Base-by-base conservation (phyloP, 805 yeast species). In the Starmerella riodocensis region DNA sequence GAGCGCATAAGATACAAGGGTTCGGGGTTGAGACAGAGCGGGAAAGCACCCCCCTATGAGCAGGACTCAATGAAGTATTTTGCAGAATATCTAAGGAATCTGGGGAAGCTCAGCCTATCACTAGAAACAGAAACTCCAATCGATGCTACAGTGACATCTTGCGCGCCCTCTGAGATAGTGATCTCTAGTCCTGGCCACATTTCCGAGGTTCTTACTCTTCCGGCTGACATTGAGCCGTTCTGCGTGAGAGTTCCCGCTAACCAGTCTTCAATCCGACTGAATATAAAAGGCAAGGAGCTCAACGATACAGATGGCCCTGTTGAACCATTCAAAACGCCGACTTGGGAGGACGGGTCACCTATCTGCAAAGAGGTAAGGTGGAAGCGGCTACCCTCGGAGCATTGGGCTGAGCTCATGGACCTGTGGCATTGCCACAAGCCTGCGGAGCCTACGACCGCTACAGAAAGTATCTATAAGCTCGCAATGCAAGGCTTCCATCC, bases 381-480 rank as follows among this genome's bases (percentile, higher is more conserved):
- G 57, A 51, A 54, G 35, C 81, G 81, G 28, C 71, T 88, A 76
- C 98, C 98, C 0, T 79, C 93, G 1, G 96, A 85, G 53, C 64
- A 73, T 35, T 88, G 98, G 98, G 74, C 78, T 12, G 98, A 88
- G 55, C 63, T 91, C 70, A 79, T 88, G 93, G 97, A 88, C 42
- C 80, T 79, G 48, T 88, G 98, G 98, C 96, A 88, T 56, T 88
- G 98, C 55, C 96, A 88, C 41, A 63, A 63, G 40, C 68, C 68
- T 1, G 40, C 32, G 32, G 44, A 25, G 34, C 32, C 32, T 22
- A 35, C 27, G 24, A 24, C 36, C 36, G 39, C 14, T 34, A 34
- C 39, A 47, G 47, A 21, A 39, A 50, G 20, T 5, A 39, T 48
- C 26, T 59, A 57, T 32, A 31, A 38, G 12, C 34, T 41, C 13